phyloP scores from a whole-genome alignment of 345 rosid species.

The Acer campestre region DNA sequence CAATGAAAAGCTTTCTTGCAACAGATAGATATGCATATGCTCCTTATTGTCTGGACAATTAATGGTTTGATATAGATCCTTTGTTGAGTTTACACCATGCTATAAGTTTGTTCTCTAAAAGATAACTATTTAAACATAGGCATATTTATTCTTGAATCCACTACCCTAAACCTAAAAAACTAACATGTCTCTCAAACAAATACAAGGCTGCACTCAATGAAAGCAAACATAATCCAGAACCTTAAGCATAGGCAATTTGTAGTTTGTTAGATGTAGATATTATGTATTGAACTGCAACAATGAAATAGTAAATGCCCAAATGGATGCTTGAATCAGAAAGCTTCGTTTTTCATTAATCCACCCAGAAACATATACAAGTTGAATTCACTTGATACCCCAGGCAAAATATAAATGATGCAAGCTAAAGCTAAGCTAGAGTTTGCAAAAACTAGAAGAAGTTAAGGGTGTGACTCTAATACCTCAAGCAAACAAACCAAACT shows the following conservation, averaged over 20 bases:
- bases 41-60: background rate
- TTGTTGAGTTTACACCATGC: background rate
- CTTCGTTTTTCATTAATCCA: constrained; percentile 21
- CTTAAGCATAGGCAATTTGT: background rate
- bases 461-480: constrained; percentile 15
- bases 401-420: background rate
- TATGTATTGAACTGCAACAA: background rate
- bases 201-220: background rate
- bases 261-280: background rate
- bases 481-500: constrained; percentile 52
- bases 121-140: background rate
- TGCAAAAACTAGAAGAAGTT: constrained; percentile 21
- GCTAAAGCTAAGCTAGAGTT: constrained; percentile 1
- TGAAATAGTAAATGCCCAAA: background rate
- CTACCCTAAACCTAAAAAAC: background rate
- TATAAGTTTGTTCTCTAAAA: background rate
- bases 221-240: background rate
- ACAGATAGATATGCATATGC: background rate
- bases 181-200: background rate
- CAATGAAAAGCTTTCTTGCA: background rate
- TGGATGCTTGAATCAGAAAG: constrained; percentile 9
- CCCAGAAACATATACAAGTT: constrained; percentile 18
- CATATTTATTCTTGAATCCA: constrained; percentile 3
- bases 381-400: constrained; percentile 5
- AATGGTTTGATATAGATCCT: background rate